Percentiles rank a stretch among this genome's conserved stretches.
Evolutionary conservation across 2,329 filamentous ascomycete species (phyloP).

Genomic region (Didymella pomorum): DNA sequence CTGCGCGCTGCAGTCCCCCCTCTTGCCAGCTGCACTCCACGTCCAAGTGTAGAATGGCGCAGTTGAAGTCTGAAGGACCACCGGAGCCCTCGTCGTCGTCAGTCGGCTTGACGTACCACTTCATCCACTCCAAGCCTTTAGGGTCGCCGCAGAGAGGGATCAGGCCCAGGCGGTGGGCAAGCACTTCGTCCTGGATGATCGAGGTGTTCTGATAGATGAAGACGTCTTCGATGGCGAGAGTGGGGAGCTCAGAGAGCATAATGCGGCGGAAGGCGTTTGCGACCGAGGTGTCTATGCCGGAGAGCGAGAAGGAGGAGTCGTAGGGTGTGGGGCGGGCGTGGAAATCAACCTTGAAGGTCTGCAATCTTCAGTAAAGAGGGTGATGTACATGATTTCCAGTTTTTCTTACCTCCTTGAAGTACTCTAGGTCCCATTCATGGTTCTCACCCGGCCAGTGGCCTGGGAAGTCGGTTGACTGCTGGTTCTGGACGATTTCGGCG

Average conservation of each 20-base stretch:
- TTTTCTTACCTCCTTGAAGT: conserved; percentile 67
- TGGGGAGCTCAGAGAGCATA: conserved; percentile 91
- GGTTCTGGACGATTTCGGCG: conserved; percentile 87
- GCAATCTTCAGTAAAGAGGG: conserved; percentile 4
- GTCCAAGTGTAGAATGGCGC: conserved; percentile 78
- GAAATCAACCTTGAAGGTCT: conserved; percentile 77
- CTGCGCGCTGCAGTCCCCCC: conserved; percentile 64
- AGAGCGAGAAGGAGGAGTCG: conserved; percentile 86
- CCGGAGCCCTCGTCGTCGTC: conserved; percentile 54
- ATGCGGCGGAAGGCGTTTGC: conserved; percentile 98
- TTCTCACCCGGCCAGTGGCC: conserved; percentile 90
- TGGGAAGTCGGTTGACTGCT: conserved; percentile 89
- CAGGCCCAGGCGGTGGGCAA: conserved; percentile 87
- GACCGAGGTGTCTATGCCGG: conserved; percentile 89
- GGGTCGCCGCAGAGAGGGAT: conserved; percentile 85
- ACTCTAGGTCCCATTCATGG: conserved; percentile 76
- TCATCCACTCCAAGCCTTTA: conserved; percentile 80
- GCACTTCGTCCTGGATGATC: conserved; percentile 96
- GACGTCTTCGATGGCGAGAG: conserved; percentile 91
- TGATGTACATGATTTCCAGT: neutral
- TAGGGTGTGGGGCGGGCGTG: conserved; percentile 77
- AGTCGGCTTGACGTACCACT: conserved; percentile 78
- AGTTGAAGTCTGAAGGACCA: conserved; percentile 79
- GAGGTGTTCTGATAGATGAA: conserved; percentile 97
- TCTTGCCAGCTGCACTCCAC: conserved; percentile 82